Evolutionary conservation across 371 early-diverging fungal genomes (phyloP).

Genomic region (Parasitella parasitica): DNA sequence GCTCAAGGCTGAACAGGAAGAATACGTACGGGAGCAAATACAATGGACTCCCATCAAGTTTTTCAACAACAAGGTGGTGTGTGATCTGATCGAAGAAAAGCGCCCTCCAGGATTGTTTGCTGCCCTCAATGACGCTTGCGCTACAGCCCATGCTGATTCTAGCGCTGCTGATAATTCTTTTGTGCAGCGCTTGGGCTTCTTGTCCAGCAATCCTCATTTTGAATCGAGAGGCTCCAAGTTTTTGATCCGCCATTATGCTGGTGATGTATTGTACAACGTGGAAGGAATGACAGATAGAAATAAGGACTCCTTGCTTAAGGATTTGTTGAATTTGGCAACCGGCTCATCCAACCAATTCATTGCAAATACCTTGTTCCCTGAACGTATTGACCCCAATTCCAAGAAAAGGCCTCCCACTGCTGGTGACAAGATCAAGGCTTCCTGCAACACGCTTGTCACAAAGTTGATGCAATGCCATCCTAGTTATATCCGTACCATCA

Average conservation of each 20-base stretch:
- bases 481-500: slow-evolving; percentile 99
- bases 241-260: slow-evolving; percentile 96
- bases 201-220: slow-evolving; percentile 78
- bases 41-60: slow-evolving; percentile 99
- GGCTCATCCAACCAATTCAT: slow-evolving; percentile 69
- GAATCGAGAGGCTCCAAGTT: slow-evolving; percentile 78
- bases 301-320: slow-evolving; percentile 94
- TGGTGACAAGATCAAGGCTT: slow-evolving; percentile 81
- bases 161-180: slow-evolving; percentile 89
- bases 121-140: slow-evolving; percentile 94
- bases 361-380: slow-evolving; percentile 77
- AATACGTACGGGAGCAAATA: slow-evolving; percentile 96
- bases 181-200: slow-evolving; percentile 71
- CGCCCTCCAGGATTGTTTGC: slow-evolving; percentile 92
- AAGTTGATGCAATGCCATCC: slow-evolving; percentile 95
- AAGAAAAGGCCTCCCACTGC: slow-evolving; percentile 89
- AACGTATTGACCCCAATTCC: slow-evolving; percentile 81
- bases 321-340: slow-evolving; percentile 81
- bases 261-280: slow-evolving; percentile 89
- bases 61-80: slow-evolving; percentile 98
- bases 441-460: slow-evolving; percentile 76
- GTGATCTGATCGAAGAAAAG: slow-evolving; percentile 96
- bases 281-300: slow-evolving; percentile 99
- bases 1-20: slow-evolving; percentile 97
- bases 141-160: slow-evolving; percentile 88